Conservation (phyloP, 2,329 filamentous ascomycete species). For the Rhynchosporium agropyri region DNA sequence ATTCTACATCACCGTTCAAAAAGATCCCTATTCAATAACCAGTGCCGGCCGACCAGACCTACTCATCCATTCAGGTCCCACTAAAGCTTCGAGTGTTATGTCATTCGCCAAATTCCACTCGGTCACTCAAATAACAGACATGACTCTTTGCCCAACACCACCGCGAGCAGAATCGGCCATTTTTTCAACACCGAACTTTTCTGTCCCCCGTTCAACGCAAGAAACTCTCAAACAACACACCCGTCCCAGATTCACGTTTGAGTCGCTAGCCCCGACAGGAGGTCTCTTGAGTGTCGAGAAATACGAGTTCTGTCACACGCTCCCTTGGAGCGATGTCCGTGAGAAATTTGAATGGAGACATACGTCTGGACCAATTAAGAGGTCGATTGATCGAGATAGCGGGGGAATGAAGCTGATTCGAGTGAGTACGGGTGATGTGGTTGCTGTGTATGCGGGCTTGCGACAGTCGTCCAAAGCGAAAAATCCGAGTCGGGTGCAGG, state of each 20-base stretch:
- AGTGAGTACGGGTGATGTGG: constrained; percentile 32
- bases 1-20: constrained; percentile 36
- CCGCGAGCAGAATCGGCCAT: constrained; percentile 19
- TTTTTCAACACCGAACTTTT: constrained; percentile 22
- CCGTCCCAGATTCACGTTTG: constrained; percentile 28
- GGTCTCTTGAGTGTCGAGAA: constrained; percentile 35
- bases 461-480: constrained; percentile 22
- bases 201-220: constrained; percentile 10
- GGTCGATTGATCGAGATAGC: constrained; percentile 28
- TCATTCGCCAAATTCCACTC: constrained; percentile 36
- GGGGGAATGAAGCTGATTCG: constrained; percentile 36
- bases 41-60: constrained; percentile 32
- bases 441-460: constrained; percentile 38
- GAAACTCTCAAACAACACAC: neutral
- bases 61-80: constrained; percentile 34
- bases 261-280: constrained; percentile 29
- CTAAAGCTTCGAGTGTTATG: constrained; percentile 31
- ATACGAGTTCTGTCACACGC: constrained; percentile 34
- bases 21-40: constrained; percentile 25
- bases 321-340: constrained; percentile 26
- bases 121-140: constrained; percentile 33
- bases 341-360: constrained; percentile 38
- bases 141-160: constrained; percentile 35
- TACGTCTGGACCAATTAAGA: constrained; percentile 24
- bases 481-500: constrained; percentile 29